Base-by-base conservation (phyloP, 73 alveolate species). In the Tetrahymena elliotti region DNA sequence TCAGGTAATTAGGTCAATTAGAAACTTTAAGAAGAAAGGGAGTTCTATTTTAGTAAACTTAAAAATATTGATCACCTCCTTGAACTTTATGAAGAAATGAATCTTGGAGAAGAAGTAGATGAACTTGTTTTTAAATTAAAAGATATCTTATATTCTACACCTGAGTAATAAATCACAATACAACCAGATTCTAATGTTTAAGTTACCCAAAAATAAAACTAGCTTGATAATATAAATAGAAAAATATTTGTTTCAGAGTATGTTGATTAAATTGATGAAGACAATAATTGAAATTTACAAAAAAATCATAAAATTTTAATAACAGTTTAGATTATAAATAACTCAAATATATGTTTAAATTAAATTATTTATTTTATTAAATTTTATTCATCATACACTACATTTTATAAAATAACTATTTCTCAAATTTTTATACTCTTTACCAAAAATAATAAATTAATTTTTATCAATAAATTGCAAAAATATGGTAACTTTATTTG, bases 1-100 rank as follows among this genome's bases (percentile, higher is more conserved):
- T 22, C 52, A 83, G 37, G 52, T 94, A 94, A 39, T 53, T 94
- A 35, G 95, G 37, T 94, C 54, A 94, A 39, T 53, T 94, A 35
- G 95, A 94, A 94, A 94, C 53, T 7, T 33, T 39, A 94, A 40
- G 82, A 68, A 38, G 96, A 94, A 52, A 94, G 96, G 47, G 96
- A 94, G 35, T 94, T 94, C 35, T 94, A 94, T 24, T 94, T 84
- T 88, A 35, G 36, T 38, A 94, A 94, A 88, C 52, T 94, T 38
- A 94, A 88, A 94, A 94, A 88, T 35, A 53, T 94, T 16, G 96
- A 94, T 52, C 94, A 83, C 4, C 92, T 94, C 13, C 82, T 94
- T 34, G 96, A 94, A 0, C 52, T 52, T 7, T 93, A 94, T 94
- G 39, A 13, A 37, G 54, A 41, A 83, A 31, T 83, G 92, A 36